Evolutionary conservation across 2,329 filamentous ascomycete species (phyloP).

Genomic region (Ceratocystis destructans): DNA sequence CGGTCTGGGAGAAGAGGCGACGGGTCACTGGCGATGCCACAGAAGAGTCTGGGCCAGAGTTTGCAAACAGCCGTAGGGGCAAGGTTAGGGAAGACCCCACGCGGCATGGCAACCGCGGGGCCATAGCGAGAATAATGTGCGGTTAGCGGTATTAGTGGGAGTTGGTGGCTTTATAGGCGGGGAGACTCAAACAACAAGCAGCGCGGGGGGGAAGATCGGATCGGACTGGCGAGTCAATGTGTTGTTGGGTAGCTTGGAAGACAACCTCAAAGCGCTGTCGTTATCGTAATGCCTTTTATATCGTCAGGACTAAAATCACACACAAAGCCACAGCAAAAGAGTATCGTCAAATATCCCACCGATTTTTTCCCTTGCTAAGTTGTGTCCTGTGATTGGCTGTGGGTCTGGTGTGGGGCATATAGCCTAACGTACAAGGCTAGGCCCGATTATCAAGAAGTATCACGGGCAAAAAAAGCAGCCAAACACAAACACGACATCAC

Average conservation of each 20-base stretch:
- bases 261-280: background rate
- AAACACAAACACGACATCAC: background rate
- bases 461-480: background rate
- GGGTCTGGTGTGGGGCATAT: slow-evolving; percentile 7
- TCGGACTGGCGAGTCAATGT: background rate
- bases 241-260: background rate
- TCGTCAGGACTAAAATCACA: background rate
- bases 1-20: slow-evolving; percentile 30
- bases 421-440: slow-evolving; percentile 8
- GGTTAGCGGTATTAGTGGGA: background rate
- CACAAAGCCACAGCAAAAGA: background rate
- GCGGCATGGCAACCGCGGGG: slow-evolving; percentile 16
- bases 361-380: background rate
- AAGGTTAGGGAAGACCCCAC: slow-evolving; percentile 9
- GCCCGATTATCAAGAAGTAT: background rate
- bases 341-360: background rate
- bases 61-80: slow-evolving; percentile 2
- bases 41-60: background rate
- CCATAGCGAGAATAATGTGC: slow-evolving; percentile 5
- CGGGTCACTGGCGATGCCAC: background rate
- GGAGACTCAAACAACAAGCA: background rate
- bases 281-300: background rate
- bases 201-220: background rate
- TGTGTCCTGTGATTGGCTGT: slow-evolving; percentile 11
- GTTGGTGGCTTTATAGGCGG: background rate